phyloP scores from a whole-genome alignment of 169 alveolate species.

The Cryptosporidium tyzzeri region DNA sequence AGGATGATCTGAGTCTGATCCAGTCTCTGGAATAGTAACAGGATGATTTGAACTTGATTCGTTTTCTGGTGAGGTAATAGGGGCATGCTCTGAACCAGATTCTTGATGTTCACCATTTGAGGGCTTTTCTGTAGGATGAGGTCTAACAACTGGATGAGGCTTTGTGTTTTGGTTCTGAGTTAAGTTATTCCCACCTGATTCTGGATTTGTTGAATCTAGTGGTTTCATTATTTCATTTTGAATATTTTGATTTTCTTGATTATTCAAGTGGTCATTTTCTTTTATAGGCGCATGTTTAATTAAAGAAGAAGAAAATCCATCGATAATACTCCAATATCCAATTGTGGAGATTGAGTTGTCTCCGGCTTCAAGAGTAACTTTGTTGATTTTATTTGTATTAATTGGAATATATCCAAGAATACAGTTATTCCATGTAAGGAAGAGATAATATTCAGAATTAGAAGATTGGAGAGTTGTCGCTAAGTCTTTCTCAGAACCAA shows the following conservation, averaged over 20 bases:
- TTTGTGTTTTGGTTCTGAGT: too few relatives aligned
- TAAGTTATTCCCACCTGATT: too few relatives aligned
- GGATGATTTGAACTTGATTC: too few relatives aligned
- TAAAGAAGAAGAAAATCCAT: not conserved
- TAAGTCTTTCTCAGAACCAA: not conserved
- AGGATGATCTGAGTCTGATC: too few relatives aligned
- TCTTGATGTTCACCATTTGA: too few relatives aligned
- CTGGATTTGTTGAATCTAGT: too few relatives aligned
- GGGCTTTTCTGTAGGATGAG: too few relatives aligned
- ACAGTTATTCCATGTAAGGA: conserved; percentile 6
- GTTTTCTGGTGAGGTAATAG: too few relatives aligned
- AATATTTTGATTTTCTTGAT: not conserved
- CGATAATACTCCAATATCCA: conserved; percentile 17
- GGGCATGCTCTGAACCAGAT: too few relatives aligned
- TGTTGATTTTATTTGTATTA: not conserved
- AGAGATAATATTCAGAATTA: conserved; percentile 6
- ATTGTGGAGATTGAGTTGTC: not conserved
- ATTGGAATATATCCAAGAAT: conserved; percentile 10
- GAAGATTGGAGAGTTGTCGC: not conserved
- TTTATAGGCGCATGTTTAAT: not conserved
- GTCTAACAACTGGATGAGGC: too few relatives aligned
- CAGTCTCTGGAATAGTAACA: not conserved
- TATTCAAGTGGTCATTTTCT: not conserved
- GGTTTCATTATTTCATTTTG: not conserved
- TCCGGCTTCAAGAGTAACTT: not conserved